Base-by-base conservation (phyloP, 176 grass and related monocot species). In the Dendrocalamus sinicus region DNA sequence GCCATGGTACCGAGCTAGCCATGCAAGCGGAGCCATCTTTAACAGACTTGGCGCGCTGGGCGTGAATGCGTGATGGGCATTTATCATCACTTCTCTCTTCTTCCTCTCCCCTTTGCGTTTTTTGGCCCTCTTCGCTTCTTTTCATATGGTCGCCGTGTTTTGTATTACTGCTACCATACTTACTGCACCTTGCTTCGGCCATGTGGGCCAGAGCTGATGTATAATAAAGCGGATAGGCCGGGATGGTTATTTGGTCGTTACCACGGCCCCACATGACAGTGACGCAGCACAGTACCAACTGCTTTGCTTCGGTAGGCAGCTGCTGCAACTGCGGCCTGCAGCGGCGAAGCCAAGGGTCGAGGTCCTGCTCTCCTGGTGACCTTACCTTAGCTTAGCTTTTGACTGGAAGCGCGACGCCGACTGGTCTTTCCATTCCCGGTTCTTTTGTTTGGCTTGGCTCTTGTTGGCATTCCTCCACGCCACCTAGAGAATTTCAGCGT, bases 321-420 rank as follows among this genome's bases (percentile, higher is more conserved):
- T 63, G 48, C 61, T 8, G 15, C 32, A 35, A 12, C 32, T 6
- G 48, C 26, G 1, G 23, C 66, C 32, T 3, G 32, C 32, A 54
- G 60, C 28, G 30, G 13, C 51, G 9, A 24, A 32, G 4, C 51
- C n/a, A 32, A 15, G 7, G 62, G 24, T 41, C 8, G 20, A 8
- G 53, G 72, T 61, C 80, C 24, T 35, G 67, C 26, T 19, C 13
- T 65, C 20, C 6, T 41, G 65, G 9, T 44, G 39, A 59, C 15
- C 52, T 71, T 28, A n/a, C 13, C 13, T 58, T 10, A 13, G 53
- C 54, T 24, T 63, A 19, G 48, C 32, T 8, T 54, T 45, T 4
- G 70, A 40, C 53, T 48, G 76, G 63, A 57, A 81, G 70, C 48
- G 78, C 84, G 57, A 84, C 45, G 67, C 11, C 57, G 74, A 65